Conservation (phyloP, 805 yeast genomes). For the Starmera quercuum region DNA sequence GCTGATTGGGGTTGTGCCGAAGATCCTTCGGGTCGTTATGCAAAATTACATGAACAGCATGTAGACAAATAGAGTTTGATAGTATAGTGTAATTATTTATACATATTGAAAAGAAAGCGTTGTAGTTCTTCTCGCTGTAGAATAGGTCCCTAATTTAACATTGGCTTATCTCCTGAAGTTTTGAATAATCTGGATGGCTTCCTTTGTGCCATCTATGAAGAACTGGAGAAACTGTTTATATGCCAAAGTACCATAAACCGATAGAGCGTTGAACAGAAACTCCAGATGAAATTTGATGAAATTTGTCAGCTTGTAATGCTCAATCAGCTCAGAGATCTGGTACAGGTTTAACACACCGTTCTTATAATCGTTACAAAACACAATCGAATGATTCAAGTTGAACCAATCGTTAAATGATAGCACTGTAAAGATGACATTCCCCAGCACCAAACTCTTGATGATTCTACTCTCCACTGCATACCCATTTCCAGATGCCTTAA, state of each 20-base stretch:
- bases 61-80: constrained; percentile 24
- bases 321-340: constrained; percentile 16
- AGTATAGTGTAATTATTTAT: neutral
- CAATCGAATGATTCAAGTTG: constrained; percentile 14
- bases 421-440: constrained; percentile 9
- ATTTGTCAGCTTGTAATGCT: constrained; percentile 10
- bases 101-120: too few relatives aligned
- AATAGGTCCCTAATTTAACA: too few relatives aligned
- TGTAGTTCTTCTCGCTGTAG: too few relatives aligned
- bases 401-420: constrained; percentile 18
- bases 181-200: constrained; percentile 1
- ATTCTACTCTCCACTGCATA: constrained; percentile 18
- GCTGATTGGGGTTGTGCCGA: constrained; percentile 99
- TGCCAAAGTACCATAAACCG: constrained; percentile 8
- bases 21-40: constrained; percentile 97
- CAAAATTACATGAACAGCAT: constrained; percentile 77
- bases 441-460: constrained; percentile 13
- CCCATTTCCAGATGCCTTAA: constrained; percentile 1
- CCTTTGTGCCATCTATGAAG: constrained; percentile 5
- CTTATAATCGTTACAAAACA: constrained; percentile 21
- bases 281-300: constrained; percentile 1
- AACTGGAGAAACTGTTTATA: constrained; percentile 11
- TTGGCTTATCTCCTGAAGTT: neutral
- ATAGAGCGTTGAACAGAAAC: neutral
- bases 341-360: constrained; percentile 17